Base-by-base conservation (phyloP, 2,329 filamentous ascomycete genomes). In the Harringtonia lauricola region DNA sequence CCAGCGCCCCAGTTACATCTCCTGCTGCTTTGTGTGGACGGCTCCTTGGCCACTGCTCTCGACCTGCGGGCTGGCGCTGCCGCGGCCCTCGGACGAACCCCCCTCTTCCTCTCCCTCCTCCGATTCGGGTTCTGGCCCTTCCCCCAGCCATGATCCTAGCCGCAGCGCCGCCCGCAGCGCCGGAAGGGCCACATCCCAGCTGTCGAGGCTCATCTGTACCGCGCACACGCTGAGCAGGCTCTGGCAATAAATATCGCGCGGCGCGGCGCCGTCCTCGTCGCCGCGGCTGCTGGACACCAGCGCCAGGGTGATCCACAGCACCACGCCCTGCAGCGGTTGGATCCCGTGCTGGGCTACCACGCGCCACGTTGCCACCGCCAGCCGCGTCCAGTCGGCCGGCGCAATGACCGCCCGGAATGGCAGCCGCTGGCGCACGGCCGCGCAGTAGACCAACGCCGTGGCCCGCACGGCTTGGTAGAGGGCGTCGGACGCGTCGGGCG, bases 281-380 rank as follows among this genome's bases (percentile, higher is more conserved):
- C 66, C 59, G 35, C 63, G 64, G 30, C 60, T 45, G 6, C 60
- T 45, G 6, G 47, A 30, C 15, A 63, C 57, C 10, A 72, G 55
- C 9, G 64, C 60, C 38, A 72, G 48, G 48, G 68, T 57, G 21
- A 70, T 55, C 71, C 70, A 74, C 40, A 64, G 57, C 43, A 70
- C 69, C 14, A 76, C 63, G 28, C 71, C 71, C 14, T 71, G 57
- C 21, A 69, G 3, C 59, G 54, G 46, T 67, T 66, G n/a, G n/a
- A n/a, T n/a, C n/a, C n/a, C n/a, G n/a, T n/a, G n/a, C n/a, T n/a
- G n/a, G n/a, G n/a, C n/a, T n/a, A n/a, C n/a, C 5, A 70, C 64
- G 17, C 63, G 59, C 70, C 71, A 74, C 12, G 65, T 58, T 3
- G 62, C 62, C 14, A 57, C 58, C 71, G 71, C 76, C 6, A 74